Conservation (phyloP, 2,329 filamentous ascomycete genomes). For the Paecilomyces dactylethromorphus region DNA sequence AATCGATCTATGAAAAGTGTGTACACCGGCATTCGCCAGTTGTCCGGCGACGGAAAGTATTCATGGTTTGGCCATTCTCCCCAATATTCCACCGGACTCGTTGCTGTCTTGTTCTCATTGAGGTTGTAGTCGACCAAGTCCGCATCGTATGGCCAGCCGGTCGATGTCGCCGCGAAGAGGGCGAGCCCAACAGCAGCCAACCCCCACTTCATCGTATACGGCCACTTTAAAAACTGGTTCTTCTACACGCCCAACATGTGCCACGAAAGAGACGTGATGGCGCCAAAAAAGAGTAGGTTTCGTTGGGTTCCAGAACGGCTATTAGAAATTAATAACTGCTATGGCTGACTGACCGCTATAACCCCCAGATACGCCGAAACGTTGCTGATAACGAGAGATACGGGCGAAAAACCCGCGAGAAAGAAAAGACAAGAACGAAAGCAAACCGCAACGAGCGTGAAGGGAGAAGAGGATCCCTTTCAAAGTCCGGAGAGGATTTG, state of each 20-base stretch:
- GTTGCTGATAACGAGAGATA: slow-evolving; percentile 1
- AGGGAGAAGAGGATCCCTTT: not conserved
- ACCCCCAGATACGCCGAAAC: not conserved
- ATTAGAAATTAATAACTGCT: not conserved
- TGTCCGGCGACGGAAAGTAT: slow-evolving; percentile 50
- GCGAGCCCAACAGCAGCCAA: slow-evolving; percentile 18
- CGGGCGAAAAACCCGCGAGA: not conserved
- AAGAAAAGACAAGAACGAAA: not conserved
- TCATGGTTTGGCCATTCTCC: slow-evolving; percentile 49
- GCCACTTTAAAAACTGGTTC: slow-evolving; percentile 5
- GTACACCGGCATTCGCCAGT: slow-evolving; percentile 62
- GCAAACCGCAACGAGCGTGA: not conserved
- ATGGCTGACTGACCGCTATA: not conserved
- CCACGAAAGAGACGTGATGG: slow-evolving; percentile 1
- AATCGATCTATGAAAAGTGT: slow-evolving; percentile 59
- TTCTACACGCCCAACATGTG: slow-evolving; percentile 16
- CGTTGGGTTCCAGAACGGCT: not conserved
- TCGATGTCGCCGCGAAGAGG: slow-evolving; percentile 17
- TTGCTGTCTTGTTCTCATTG: slow-evolving; percentile 54
- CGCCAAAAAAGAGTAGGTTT: not conserved
- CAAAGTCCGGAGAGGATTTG: not conserved
- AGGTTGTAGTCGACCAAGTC: slow-evolving; percentile 51
- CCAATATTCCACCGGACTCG: slow-evolving; percentile 51
- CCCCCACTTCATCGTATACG: slow-evolving; percentile 25
- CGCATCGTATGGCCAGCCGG: slow-evolving; percentile 43